Evolutionary conservation across 1,284 basidiomycete genomes (phyloP).

Genomic region (Golubevia sp.): DNA sequence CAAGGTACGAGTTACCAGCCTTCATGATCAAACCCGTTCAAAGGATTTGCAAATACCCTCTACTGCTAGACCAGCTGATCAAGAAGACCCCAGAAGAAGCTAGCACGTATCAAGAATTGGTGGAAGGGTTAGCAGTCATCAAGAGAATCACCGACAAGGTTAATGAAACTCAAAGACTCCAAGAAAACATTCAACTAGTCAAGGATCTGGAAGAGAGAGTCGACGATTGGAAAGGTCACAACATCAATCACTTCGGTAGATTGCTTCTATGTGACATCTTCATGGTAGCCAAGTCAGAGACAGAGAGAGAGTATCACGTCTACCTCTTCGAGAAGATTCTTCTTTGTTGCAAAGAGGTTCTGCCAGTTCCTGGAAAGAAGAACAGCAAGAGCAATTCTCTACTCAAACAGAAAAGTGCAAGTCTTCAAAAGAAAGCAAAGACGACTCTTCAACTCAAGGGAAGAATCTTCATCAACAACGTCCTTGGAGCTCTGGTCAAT

Average conservation of each 20-base stretch:
- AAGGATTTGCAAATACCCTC: slow-evolving; percentile 77
- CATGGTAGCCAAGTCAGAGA: slow-evolving; percentile 92
- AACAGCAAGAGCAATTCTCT: slow-evolving; percentile 41
- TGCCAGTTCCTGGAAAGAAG: slow-evolving; percentile 36
- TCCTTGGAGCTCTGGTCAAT: slow-evolving; percentile 72
- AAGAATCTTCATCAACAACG: slow-evolving; percentile 95
- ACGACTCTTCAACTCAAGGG: slow-evolving; percentile 89
- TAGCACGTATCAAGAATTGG: slow-evolving; percentile 73
- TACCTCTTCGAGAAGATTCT: slow-evolving; percentile 99
- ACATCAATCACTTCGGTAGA: slow-evolving; percentile 87
- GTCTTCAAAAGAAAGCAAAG: slow-evolving; percentile 61
- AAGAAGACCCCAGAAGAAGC: slow-evolving; percentile 67
- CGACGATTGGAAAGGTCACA: slow-evolving; percentile 99
- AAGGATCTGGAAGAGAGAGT: slow-evolving; percentile 86
- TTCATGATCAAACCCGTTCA: slow-evolving; percentile 80
- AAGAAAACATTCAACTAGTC: slow-evolving; percentile 82
- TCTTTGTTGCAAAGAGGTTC: slow-evolving; percentile 89
- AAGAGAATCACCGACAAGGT: slow-evolving; percentile 94
- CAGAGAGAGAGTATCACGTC: slow-evolving; percentile 96
- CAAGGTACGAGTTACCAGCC: slow-evolving; percentile 76
- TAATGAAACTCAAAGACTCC: slow-evolving; percentile 86
- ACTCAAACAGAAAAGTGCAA: slow-evolving; percentile 36
- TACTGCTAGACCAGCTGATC: slow-evolving; percentile 69
- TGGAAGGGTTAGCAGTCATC: slow-evolving; percentile 79
- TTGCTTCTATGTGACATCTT: slow-evolving; percentile 93